A percentile compares a stretch with the other conserved stretches of the same genome.
Evolutionary conservation across 2,329 filamentous ascomycete genomes (phyloP).

Genomic region (Aspergillus oerlinghausenensis): DNA sequence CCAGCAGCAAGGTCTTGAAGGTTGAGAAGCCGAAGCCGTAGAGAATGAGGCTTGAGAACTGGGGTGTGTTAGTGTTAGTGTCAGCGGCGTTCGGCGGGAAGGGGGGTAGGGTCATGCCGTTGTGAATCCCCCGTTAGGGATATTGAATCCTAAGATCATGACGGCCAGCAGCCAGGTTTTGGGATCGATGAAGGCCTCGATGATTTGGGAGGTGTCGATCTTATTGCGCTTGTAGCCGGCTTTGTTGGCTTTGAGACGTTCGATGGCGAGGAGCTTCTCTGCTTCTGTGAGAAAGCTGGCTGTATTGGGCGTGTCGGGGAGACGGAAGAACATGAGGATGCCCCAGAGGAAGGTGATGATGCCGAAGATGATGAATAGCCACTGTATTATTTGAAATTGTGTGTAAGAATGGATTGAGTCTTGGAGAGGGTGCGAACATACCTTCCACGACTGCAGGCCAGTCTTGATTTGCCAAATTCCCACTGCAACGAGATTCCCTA

Average conservation of each 20-base stretch:
- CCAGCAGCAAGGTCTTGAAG: slow-evolving; percentile 39
- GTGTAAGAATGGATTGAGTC: no score
- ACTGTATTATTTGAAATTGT: slow-evolving; percentile 1
- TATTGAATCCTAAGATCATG: slow-evolving; percentile 28
- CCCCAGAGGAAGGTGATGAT: slow-evolving; percentile 22
- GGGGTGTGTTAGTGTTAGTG: slow-evolving; percentile 4
- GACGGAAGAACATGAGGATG: slow-evolving; percentile 18
- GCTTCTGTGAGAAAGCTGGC: slow-evolving; percentile 21
- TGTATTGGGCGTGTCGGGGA: slow-evolving; percentile 18
- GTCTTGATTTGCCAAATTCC: slow-evolving; percentile 23
- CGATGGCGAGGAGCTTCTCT: slow-evolving; percentile 18
- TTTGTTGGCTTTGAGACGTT: slow-evolving; percentile 20
- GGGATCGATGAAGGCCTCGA: slow-evolving; percentile 24
- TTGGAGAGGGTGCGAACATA: slow-evolving; percentile 1
- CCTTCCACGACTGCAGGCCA: slow-evolving; percentile 20
- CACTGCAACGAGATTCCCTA: slow-evolving; percentile 22
- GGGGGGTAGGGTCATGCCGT: slow-evolving; percentile 10
- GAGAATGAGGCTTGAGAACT: slow-evolving; percentile 33
- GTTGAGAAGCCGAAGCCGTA: slow-evolving; percentile 31
- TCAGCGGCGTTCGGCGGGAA: slow-evolving; percentile 4
- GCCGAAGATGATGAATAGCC: slow-evolving; percentile 26
- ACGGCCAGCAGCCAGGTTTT: slow-evolving; percentile 27
- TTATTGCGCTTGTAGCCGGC: slow-evolving; percentile 34
- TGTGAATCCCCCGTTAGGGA: slow-evolving; percentile 32
- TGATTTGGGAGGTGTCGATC: slow-evolving; percentile 35